Evolutionary conservation across 305 asterid genomes (phyloP).

Genomic region (Coffea humblotiana): DNA sequence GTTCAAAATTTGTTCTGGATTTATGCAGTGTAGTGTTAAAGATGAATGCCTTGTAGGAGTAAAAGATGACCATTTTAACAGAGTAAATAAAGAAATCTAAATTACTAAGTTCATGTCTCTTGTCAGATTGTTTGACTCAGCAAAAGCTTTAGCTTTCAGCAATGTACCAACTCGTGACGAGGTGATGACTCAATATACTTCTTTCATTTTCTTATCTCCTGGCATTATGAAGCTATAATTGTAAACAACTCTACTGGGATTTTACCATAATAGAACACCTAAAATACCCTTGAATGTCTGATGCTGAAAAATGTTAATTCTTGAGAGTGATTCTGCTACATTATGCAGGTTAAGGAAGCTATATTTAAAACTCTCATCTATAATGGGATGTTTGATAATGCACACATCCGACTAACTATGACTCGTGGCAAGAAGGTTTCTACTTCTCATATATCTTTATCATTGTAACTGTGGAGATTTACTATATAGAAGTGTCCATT

Average conservation of each 20-base stretch:
- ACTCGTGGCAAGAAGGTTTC: constrained; percentile 93
- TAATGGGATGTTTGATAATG: constrained; percentile 77
- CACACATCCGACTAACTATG: constrained; percentile 74
- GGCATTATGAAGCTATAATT: not conserved
- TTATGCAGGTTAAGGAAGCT: constrained; percentile 81
- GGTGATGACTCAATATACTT: constrained; percentile 37
- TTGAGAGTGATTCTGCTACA: constrained; percentile 13
- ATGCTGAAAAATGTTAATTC: not conserved
- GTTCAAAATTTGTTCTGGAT: not conserved
- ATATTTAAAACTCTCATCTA: constrained; percentile 69
- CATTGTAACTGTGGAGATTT: not conserved
- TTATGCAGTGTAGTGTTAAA: not conserved
- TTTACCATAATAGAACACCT: not conserved
- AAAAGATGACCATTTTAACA: not conserved
- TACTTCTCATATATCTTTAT: constrained; percentile 14
- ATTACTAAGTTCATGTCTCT: constrained; percentile 5
- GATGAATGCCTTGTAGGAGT: not conserved
- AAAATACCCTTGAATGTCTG: too few species aligned
- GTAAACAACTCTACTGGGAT: not conserved
- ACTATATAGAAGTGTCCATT: constrained; percentile 35
- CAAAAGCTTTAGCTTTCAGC: constrained; percentile 84
- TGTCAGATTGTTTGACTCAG: constrained; percentile 83
- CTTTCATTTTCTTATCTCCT: not conserved
- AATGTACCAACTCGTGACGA: constrained; percentile 68
- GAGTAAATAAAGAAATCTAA: not conserved